Percentiles rank a stretch among this genome's conserved stretches.
Conservation (phyloP, 2,329 filamentous ascomycete genomes). For the Aspergillus ibericus region DNA sequence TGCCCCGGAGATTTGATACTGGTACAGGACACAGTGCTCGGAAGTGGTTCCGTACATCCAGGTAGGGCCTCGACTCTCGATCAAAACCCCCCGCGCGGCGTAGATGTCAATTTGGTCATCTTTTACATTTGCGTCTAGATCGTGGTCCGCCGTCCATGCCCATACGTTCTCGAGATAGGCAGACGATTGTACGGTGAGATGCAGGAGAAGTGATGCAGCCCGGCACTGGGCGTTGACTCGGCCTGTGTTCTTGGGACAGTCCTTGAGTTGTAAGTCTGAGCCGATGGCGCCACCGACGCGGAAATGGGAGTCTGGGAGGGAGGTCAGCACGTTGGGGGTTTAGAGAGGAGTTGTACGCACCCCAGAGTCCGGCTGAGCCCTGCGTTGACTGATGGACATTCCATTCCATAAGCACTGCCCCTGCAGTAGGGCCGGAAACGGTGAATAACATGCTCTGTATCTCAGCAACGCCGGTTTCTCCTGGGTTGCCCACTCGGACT, state of each 20-base stretch:
- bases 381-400: constrained; percentile 32
- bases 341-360: constrained; percentile 1
- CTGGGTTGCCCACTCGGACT: constrained; percentile 30
- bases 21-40: constrained; percentile 69
- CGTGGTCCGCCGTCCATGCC: constrained; percentile 36
- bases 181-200: constrained; percentile 58
- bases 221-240: constrained; percentile 24
- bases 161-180: constrained; percentile 37
- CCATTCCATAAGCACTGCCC: constrained; percentile 40
- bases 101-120: constrained; percentile 65
- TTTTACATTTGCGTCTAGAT: constrained; percentile 24
- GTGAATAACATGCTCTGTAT: constrained; percentile 40
- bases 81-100: constrained; percentile 52
- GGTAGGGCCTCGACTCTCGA: constrained; percentile 48
- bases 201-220: constrained; percentile 55
- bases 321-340: background rate
- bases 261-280: constrained; percentile 28
- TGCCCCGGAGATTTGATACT: constrained; percentile 65
- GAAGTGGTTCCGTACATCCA: constrained; percentile 67
- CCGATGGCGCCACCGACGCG: constrained; percentile 41
- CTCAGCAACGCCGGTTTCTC: constrained; percentile 37
- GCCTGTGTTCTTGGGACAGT: constrained; percentile 30
- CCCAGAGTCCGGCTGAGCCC: constrained; percentile 31
- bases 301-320: constrained; percentile 37
- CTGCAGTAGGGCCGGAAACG: constrained; percentile 35